phyloP scores from a whole-genome alignment of 208 protist genomes.

The Naegleria gruberi region DNA sequence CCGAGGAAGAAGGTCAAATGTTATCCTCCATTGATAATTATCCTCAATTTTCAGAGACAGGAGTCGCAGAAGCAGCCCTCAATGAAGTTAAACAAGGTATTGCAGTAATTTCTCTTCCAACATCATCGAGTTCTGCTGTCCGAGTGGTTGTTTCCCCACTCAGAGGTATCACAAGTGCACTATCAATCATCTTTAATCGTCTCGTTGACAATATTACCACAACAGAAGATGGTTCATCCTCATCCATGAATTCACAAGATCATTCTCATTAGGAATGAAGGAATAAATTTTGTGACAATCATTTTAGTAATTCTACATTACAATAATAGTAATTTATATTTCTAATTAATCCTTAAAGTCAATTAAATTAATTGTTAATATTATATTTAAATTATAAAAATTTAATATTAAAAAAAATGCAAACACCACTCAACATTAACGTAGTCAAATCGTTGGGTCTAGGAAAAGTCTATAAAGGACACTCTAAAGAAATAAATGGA shows the following conservation, averaged over 20 bases:
- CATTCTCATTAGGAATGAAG: no score
- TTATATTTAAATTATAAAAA: no score
- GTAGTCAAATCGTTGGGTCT: neutral
- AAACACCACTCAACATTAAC: neutral
- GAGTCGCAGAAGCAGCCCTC: neutral
- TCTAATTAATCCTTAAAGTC: no score
- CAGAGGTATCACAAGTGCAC: neutral
- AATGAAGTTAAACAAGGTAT: neutral
- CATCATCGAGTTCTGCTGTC: neutral
- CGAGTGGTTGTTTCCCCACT: neutral
- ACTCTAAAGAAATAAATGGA: conserved; percentile 11
- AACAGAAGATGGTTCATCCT: no score
- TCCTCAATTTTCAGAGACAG: neutral
- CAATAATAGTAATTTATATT: no score
- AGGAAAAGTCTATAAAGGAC: neutral
- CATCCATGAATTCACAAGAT: no score
- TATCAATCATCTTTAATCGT: neutral
- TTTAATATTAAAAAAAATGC: neutral
- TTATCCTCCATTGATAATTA: neutral
- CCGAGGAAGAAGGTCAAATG: neutral
- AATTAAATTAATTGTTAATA: no score
- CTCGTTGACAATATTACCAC: neutral
- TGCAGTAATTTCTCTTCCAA: neutral
- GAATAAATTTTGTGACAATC: no score
- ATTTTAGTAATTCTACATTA: no score